A percentile compares a stretch with the other conserved stretches of the same genome.
phyloP scores from a whole-genome alignment of 805 yeast genomes.

The Teunomyces barrocoloradensis region DNA sequence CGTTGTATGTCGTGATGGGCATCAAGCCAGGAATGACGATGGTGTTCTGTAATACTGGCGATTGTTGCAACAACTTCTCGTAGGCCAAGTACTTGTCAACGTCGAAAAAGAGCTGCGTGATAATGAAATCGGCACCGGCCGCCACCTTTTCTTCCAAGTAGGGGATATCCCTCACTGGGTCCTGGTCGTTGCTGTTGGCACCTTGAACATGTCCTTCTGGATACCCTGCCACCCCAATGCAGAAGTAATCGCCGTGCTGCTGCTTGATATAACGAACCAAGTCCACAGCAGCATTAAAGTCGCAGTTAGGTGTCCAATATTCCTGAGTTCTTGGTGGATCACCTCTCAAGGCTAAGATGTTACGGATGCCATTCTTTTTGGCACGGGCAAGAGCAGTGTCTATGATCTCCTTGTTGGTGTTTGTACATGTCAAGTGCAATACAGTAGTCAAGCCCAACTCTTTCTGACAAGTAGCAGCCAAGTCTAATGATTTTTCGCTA shows the following conservation, averaged over 20 bases:
- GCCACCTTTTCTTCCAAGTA: constrained; percentile 77
- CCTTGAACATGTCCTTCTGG: constrained; percentile 97
- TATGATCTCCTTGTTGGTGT: constrained; percentile 72
- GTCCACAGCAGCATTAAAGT: constrained; percentile 79
- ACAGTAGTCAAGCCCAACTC: constrained; percentile 86
- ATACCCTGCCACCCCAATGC: constrained; percentile 96
- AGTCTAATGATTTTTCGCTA: constrained; percentile 76
- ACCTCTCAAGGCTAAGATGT: constrained; percentile 90
- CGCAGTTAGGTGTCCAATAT: constrained; percentile 52
- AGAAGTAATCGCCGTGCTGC: constrained; percentile 75
- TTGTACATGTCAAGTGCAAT: constrained; percentile 94
- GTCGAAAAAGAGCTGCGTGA: constrained; percentile 90
- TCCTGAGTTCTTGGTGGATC: constrained; percentile 87
- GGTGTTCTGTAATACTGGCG: constrained; percentile 42
- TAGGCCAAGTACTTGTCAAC: constrained; percentile 70
- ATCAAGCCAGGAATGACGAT: constrained; percentile 83
- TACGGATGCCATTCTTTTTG: constrained; percentile 72
- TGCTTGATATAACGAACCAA: constrained; percentile 75
- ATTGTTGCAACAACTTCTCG: constrained; percentile 49
- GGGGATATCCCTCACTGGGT: constrained; percentile 68
- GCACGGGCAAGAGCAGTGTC: constrained; percentile 78
- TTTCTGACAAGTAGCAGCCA: constrained; percentile 73
- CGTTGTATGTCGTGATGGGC: constrained; percentile 84
- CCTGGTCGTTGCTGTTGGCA: constrained; percentile 49
- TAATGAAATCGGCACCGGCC: constrained; percentile 93